Evolutionary conservation across 23 red algal genomes (phyloP).

Genomic region (Gracilariopsis chorda): DNA sequence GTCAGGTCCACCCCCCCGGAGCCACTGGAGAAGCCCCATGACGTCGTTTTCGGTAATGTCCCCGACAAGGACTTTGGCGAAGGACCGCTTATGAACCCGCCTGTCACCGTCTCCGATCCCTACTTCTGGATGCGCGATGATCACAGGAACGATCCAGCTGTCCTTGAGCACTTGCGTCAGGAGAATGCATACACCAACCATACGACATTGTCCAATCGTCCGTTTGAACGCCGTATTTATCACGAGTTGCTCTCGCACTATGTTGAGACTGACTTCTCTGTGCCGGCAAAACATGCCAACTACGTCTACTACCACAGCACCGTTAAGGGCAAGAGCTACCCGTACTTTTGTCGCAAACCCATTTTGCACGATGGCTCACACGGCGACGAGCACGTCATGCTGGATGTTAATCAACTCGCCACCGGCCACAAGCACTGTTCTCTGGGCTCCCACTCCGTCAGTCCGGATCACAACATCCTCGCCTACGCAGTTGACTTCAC

Average conservation of each 20-base stretch:
- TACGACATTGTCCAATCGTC: conserved; percentile 6
- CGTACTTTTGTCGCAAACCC: conserved; percentile 52
- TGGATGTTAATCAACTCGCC: conserved; percentile 72
- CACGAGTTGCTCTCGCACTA: conserved; percentile 74
- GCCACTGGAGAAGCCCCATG: conserved; percentile 5
- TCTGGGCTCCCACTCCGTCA: conserved; percentile 9
- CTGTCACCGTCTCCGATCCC: conserved; percentile 22
- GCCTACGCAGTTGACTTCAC: conserved; percentile 72
- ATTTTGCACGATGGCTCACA: not conserved
- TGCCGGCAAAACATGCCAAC: conserved; percentile 50
- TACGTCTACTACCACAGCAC: conserved; percentile 70
- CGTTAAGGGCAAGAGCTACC: conserved; percentile 64
- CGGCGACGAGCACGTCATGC: conserved; percentile 66
- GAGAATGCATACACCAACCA: conserved; percentile 88
- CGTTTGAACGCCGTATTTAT: conserved; percentile 38
- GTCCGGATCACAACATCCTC: conserved; percentile 55
- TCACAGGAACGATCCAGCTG: conserved; percentile 41
- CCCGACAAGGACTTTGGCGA: conserved; percentile 30
- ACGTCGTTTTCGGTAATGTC: conserved; percentile 52
- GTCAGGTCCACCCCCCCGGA: conserved; percentile 44
- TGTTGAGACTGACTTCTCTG: conserved; percentile 62
- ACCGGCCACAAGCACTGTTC: conserved; percentile 64
- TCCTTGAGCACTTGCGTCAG: conserved; percentile 66
- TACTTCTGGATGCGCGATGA: conserved; percentile 91
- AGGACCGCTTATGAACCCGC: conserved; percentile 56